Conservation (phyloP, 2,329 filamentous ascomycete genomes). For the Pseudocercospora fijiensis region DNA sequence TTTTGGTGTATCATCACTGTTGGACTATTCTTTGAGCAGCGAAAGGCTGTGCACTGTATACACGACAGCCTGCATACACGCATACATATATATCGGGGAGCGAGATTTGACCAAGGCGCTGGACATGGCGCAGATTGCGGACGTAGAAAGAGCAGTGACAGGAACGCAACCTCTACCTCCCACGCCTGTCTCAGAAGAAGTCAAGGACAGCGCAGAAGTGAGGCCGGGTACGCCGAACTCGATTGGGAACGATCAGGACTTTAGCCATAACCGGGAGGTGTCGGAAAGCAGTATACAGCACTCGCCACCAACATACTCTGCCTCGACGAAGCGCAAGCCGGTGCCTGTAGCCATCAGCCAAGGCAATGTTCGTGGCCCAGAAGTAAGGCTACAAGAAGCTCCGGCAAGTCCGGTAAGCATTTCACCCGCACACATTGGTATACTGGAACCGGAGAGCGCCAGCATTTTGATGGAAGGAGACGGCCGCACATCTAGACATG, state of each 20-base stretch:
- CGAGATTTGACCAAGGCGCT: background rate
- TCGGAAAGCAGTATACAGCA: constrained; percentile 23
- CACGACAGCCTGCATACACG: constrained; percentile 3
- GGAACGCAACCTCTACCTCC: constrained; percentile 9
- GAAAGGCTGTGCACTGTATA: background rate
- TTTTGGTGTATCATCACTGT: background rate
- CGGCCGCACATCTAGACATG: constrained; percentile 21
- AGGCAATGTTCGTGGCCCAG: constrained; percentile 20
- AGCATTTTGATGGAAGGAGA: constrained; percentile 27
- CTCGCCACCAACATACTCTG: constrained; percentile 16
- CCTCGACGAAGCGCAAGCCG: constrained; percentile 19
- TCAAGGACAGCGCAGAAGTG: constrained; percentile 3
- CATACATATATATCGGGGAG: background rate
- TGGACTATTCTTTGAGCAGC: constrained; percentile 1
- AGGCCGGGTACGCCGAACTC: constrained; percentile 20
- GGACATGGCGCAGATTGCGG: constrained; percentile 15
- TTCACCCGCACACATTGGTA: constrained; percentile 32
- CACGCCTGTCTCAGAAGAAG: constrained; percentile 11
- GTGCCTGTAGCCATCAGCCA: constrained; percentile 9
- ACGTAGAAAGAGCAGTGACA: constrained; percentile 6
- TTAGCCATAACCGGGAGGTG: constrained; percentile 18
- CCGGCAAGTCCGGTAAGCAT: constrained; percentile 38
- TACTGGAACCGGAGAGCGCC: constrained; percentile 34
- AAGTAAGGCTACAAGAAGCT: constrained; percentile 36
- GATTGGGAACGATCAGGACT: constrained; percentile 11